These are phyloP conservation scores for Monosporascus sp. DNA, from an alignment of 2,329 filamentous ascomycete species.

Conservation along the genomic window DNA sequence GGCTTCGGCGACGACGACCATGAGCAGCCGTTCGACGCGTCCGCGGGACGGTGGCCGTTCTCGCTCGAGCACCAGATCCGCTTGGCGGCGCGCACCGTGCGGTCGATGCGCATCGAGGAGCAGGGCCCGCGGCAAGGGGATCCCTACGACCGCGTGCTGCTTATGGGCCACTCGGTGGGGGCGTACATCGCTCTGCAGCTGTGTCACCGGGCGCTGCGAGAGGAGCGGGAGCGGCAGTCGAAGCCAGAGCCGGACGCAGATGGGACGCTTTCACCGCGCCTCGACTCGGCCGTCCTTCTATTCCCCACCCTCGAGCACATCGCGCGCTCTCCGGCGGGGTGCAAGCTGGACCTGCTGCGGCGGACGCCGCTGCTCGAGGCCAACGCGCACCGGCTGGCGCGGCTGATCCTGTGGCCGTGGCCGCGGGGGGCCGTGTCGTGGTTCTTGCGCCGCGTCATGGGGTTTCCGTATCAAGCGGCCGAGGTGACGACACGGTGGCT, in stretches of 20 bases:
- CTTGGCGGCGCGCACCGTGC: conserved; percentile 34
- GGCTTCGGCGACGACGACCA: conserved; percentile 54
- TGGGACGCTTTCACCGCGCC: conserved; percentile 2
- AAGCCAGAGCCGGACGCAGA: conserved; percentile 10
- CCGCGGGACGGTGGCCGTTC: conserved; percentile 36
- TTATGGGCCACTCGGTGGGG: conserved; percentile 72
- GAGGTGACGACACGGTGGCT: conserved; percentile 49
- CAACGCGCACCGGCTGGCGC: conserved; percentile 36
- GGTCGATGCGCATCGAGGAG: conserved; percentile 24
- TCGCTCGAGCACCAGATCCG: conserved; percentile 50
- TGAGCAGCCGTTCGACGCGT: conserved; percentile 36
- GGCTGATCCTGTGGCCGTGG: conserved; percentile 35
- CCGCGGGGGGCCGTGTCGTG: conserved; percentile 36
- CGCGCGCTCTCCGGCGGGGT: conserved; percentile 55
- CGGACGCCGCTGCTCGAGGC: conserved; percentile 36
- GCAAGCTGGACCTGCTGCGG: conserved; percentile 41
- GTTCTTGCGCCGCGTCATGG: conserved; percentile 37
- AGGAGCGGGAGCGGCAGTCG: neutral
- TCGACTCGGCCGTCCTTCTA: conserved; percentile 56
- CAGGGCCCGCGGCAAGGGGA: conserved; percentile 24
- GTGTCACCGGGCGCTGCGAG: conserved; percentile 49
- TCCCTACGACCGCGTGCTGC: conserved; percentile 53
- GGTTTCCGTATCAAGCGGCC: conserved; percentile 45
- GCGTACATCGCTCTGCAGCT: conserved; percentile 67
- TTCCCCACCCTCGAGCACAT: conserved; percentile 75